Base-by-base conservation (phyloP, 2,329 filamentous ascomycete genomes). In the Elsinoe batatas region DNA sequence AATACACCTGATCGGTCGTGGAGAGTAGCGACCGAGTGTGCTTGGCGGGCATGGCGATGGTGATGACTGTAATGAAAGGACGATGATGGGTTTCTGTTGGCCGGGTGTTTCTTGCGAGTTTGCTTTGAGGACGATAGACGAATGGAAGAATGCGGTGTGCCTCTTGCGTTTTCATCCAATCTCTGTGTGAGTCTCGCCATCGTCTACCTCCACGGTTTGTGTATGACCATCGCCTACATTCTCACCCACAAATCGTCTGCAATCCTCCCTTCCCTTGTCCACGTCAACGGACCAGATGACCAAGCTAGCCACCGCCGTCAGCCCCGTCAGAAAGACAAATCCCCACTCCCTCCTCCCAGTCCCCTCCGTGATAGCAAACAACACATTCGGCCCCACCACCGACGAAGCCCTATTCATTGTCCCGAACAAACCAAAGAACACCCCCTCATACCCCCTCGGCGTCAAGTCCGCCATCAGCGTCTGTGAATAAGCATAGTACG, bases 391-490 rank as follows among this genome's bases (percentile, higher is more conserved):
- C 7, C 56, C 56, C 26, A 57, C 20, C 7, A 57, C 43, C 3
- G 43, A 53, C 12, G 33, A 44, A 35, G 55, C 55, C 33, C 55
- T n/a, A 18, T 57, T 53, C 44, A 51, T 57, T 6, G 50, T 55
- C 53, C 56, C 56, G 68, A 86, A 86, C 1, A 87, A 68, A 46
- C 76, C 79, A 74, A 87, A 87, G 72, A 87, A 87, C 10, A 87
- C 70, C 62, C 85, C 85, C 61, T 86, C 84, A 62, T 85, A 81
- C 36, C 83, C 83, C 5, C 80, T 74, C 0, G 83, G 83, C 0
- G 82, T 85, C 1, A 87, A 81, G 61, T 85, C 83, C 2, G 78
- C 81, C 61, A 87, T 87, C 77, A 87, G 83, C 62, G 83, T 85
- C 64, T 86, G 83, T 0, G 77, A 80, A 67, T 87, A 87, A 47